Base-by-base conservation (phyloP, 2,329 filamentous ascomycete genomes). In the Cercospora zeina region DNA sequence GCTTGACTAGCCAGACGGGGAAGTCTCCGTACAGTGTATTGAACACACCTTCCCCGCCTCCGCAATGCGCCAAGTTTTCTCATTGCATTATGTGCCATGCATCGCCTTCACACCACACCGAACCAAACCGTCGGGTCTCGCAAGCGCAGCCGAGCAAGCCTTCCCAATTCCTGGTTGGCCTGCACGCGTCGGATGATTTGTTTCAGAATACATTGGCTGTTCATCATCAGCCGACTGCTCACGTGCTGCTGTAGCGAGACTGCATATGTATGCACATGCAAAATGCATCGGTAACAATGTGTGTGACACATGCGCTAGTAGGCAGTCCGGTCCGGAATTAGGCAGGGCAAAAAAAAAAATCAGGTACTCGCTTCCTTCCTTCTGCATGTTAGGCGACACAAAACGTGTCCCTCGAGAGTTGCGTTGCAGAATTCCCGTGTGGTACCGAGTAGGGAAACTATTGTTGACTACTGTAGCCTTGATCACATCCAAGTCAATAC, bases 121-220 rank as follows among this genome's bases (percentile, higher is more conserved):
- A 50, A 24, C 55, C 55, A 50, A 2, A 16, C 27, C 10, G 6
- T 37, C 45, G 55, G 55, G 21, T 50, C 42, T 50, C 55, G 21
- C 34, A 45, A 58, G 24, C 11, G 24, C 27, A 45, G 37, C 24
- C 34, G 37, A 14, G 27, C 24, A 45, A 57, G 54, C 54, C 54
- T 47, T 39, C 14, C 42, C 36, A 57, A 45, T 47, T 45, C 42
- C 16, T 57, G 54, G 54, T 57, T 57, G 54, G 54, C 14, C 19
- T 19, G 11, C 2, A 21, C 9, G 16, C 39, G 19, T 45, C 21
- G 36, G 21, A n/a, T 31, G 4, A 30, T 21, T 11, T 24, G 54
- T 57, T 47, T 57, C 54, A 57, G 16, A 30, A 27, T 49, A 27
- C 24, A 27, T 27, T 27, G 24, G 6, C 24, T n/a, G n/a, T n/a